These are phyloP conservation scores for Selaginella moellendorffii DNA, from an alignment of 75 land plant genomes.

Conservation along the genomic window DNA sequence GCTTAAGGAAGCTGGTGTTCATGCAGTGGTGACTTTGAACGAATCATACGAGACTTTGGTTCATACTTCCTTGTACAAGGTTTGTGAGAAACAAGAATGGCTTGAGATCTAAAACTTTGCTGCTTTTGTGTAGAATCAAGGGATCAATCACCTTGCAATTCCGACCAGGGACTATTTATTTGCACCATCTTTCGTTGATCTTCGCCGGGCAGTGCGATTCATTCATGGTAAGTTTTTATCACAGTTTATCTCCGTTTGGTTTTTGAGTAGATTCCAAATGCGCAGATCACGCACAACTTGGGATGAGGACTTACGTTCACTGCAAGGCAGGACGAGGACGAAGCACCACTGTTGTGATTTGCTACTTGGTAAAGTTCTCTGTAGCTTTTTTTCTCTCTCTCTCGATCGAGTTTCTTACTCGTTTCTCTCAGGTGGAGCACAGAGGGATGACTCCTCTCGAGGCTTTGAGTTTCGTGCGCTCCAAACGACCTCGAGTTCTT, in stretches of 20 bases:
- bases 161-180: constrained; percentile 92
- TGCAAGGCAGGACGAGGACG: constrained; percentile 96
- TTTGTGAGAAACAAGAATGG: too few relatives aligned
- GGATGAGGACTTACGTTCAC: constrained; percentile 76
- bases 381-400: too few relatives aligned
- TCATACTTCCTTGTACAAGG: constrained; percentile 61
- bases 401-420: too few relatives aligned
- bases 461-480: constrained; percentile 53
- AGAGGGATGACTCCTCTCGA: constrained; percentile 73
- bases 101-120: not conserved
- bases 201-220: constrained; percentile 70
- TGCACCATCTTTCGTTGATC: constrained; percentile 69
- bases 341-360: constrained; percentile 86
- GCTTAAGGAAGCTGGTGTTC: constrained; percentile 62
- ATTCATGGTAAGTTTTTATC: constrained; percentile 61
- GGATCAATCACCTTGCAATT: constrained; percentile 68
- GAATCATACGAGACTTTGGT: constrained; percentile 91
- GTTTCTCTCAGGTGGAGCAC: constrained; percentile 67
- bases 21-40: constrained; percentile 76
- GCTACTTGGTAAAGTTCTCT: constrained; percentile 90
- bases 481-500: constrained; percentile 72
- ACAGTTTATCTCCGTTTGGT: too few relatives aligned
- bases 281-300: constrained; percentile 47
- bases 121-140: constrained; percentile 35
- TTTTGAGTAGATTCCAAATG: too few relatives aligned